Evolutionary conservation across 495 filamentous ascomycete species (phyloP), one percentile per base, ranked within the genome.

Genomic region (Talaromyces stipitatus): DNA sequence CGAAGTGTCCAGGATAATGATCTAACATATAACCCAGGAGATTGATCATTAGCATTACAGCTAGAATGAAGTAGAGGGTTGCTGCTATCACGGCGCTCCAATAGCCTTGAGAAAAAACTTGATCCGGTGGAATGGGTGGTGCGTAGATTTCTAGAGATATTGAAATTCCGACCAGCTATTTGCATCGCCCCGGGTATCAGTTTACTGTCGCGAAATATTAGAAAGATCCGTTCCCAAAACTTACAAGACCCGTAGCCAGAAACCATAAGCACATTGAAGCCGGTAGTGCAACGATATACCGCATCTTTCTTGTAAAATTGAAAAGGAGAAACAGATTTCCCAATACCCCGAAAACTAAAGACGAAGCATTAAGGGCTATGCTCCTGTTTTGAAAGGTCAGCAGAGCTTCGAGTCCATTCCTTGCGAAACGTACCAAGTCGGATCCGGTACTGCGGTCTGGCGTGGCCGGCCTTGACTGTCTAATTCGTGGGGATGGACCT

Each of bases 301-400:
- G 80, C 8, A 96, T 77, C 4, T 83, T 75, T 46, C 81, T 78
- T 4, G 91, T 90, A 77, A 97, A 96, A 70, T 96, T 96, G 57
- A 87, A 78, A 1, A 91, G 67, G n/a, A 91, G 72, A 60, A 87
- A 84, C 3, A 89, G 54, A 63, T 92, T 90, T 4, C 88, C 88
- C 2, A 80, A 66, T 24, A 90, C 79, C 6, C 86, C 88, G 54
- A 74, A 83, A 6, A 76, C 79, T 5, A 91, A 75, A 14, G 85
- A 88, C 11, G 80, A 68, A 2, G 78, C 84, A 67, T 91, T 91
- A n/a, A 85, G 60, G 7, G 73, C 72, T 57, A 81, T 72, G 51
- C 67, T 68, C 74, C 74, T 76, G 33, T 22, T 11, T 60, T 6
- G 23, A 20, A 14, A 4, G 20, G 55, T 53, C 2, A 58, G 43